phyloP scores from a whole-genome alignment of 1,139 yeast species.

The Yamadazyma siamensis region DNA sequence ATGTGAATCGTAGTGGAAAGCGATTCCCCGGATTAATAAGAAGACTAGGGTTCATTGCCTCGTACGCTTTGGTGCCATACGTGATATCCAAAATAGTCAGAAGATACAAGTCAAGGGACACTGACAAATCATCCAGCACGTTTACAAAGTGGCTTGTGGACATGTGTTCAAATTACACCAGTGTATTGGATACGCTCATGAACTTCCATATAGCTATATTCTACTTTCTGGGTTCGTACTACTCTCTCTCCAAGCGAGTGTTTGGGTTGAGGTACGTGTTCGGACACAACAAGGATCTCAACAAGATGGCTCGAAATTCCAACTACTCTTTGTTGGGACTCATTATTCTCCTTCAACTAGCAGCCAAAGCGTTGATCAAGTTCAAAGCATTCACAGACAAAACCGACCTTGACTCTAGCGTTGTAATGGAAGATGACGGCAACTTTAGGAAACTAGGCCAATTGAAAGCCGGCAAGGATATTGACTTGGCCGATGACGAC shows the following conservation, averaged over 20 bases:
- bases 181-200: conserved; percentile 48
- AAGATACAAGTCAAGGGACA: conserved; percentile 19
- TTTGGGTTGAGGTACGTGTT: conserved; percentile 78
- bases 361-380: conserved; percentile 41
- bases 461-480: conserved; percentile 18
- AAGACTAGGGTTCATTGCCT: conserved; percentile 50
- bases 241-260: conserved; percentile 70
- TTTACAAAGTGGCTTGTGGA: conserved; percentile 13
- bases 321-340: conserved; percentile 80
- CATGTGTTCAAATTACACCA: conserved; percentile 35
- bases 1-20: conserved; percentile 53
- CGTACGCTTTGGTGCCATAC: conserved; percentile 60
- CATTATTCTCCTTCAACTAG: conserved; percentile 59
- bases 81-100: conserved; percentile 33
- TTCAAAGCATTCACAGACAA: conserved; percentile 28
- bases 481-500: conserved; percentile 52
- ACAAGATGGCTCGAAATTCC: conserved; percentile 41
- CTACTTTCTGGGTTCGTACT: conserved; percentile 78
- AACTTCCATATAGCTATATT: conserved; percentile 77
- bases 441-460: conserved; percentile 16
- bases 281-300: conserved; percentile 56
- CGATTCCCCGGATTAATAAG: conserved; percentile 46
- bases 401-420: conserved; percentile 13
- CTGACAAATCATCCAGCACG: conserved; percentile 13
- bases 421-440: conserved; percentile 8